These are phyloP conservation scores for Paulownia fortunei DNA, from an alignment of 257 asterid species.

Conservation along the genomic window DNA sequence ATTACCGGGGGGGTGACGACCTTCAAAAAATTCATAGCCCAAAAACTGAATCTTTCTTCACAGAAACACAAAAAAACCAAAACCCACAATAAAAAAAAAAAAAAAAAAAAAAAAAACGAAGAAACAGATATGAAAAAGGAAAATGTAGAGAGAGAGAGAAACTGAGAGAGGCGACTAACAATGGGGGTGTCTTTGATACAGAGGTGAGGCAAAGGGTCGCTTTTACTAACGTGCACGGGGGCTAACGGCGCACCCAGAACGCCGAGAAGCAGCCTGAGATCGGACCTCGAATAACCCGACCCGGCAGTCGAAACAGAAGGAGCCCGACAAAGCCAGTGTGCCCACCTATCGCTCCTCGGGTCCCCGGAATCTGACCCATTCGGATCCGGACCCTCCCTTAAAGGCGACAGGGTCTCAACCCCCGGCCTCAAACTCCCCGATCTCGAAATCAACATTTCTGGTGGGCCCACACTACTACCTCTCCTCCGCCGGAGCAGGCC, in stretches of 20 bases:
- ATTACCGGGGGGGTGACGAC: too few species aligned
- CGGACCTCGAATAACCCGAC: conserved; percentile 64
- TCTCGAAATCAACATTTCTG: conserved; percentile 42
- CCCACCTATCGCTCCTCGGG: conserved; percentile 58
- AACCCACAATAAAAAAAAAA: not conserved
- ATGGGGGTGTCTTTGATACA: conserved; percentile 62
- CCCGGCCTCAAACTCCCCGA: conserved; percentile 52
- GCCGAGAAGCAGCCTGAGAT: conserved; percentile 81
- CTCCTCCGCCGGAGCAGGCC: conserved; percentile 46
- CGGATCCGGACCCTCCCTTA: conserved; percentile 76
- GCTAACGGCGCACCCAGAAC: conserved; percentile 84
- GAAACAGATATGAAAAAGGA: not conserved
- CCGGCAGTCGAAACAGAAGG: conserved; percentile 49
- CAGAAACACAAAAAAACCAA: not conserved
- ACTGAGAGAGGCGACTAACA: conserved; percentile 40
- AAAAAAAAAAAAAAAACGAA: not conserved
- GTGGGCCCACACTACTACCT: conserved; percentile 40
- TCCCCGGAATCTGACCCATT: conserved; percentile 55
- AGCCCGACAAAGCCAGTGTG: conserved; percentile 65
- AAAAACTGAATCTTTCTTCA: not conserved
- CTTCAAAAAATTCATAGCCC: not conserved
- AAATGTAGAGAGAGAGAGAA: not conserved
- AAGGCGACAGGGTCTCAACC: conserved; percentile 60
- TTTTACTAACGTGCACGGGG: conserved; percentile 78
- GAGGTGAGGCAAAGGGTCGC: conserved; percentile 65